phyloP scores from a whole-genome alignment of 768 basidiomycete genomes.

The Aureoboletus auriporus region DNA sequence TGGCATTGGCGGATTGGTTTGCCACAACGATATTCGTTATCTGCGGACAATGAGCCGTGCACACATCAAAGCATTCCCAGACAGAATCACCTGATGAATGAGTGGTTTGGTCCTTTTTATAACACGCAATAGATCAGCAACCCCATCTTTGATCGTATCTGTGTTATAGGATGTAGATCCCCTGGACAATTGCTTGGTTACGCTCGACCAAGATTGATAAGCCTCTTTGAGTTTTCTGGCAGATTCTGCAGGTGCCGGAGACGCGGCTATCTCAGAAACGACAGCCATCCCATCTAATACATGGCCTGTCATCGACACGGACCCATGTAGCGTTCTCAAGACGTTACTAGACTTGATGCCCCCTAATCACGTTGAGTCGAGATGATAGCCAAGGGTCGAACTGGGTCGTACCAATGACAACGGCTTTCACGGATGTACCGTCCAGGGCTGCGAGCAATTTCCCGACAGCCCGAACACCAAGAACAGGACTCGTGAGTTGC shows the following conservation, averaged over 20 bases:
- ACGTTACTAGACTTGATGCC: conserved; percentile 83
- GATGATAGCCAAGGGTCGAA: neutral
- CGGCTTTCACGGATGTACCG: conserved; percentile 61
- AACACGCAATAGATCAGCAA: conserved; percentile 45
- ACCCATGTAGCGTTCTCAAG: conserved; percentile 70
- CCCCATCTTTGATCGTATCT: conserved; percentile 39
- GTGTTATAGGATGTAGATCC: conserved; percentile 18
- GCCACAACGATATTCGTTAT: conserved; percentile 89
- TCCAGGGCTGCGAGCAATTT: conserved; percentile 60
- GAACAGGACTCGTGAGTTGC: conserved; percentile 52
- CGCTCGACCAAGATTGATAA: conserved; percentile 29
- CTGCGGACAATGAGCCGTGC: conserved; percentile 33
- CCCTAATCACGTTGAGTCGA: conserved; percentile 42
- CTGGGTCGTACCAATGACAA: conserved; percentile 71
- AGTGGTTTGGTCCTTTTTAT: conserved; percentile 60
- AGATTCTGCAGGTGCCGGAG: conserved; percentile 48
- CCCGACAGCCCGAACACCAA: conserved; percentile 75
- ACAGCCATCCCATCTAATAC: conserved; percentile 81
- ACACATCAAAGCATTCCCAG: neutral
- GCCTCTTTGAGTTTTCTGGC: conserved; percentile 43
- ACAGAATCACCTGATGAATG: conserved; percentile 63
- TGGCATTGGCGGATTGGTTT: conserved; percentile 87
- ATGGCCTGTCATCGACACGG: conserved; percentile 53
- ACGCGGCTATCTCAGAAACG: conserved; percentile 81
- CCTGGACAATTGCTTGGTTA: neutral